Evolutionary conservation across 768 basidiomycete genomes (phyloP).

Genomic region (Lactifluus volemus): DNA sequence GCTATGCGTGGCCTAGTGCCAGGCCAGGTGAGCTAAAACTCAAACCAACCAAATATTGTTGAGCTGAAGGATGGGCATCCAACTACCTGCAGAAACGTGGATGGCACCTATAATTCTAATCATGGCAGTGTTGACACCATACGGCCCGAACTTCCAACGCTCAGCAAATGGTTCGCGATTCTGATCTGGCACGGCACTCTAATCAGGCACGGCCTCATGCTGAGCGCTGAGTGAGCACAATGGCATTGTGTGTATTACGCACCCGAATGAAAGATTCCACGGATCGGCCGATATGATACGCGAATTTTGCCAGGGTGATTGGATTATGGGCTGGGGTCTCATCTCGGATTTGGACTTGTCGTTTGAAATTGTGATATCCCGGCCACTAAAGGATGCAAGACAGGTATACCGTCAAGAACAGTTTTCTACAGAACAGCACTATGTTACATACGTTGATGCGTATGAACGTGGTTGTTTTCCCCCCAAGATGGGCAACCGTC

Average conservation of each 20-base stretch:
- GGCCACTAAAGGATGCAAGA: conserved; percentile 2
- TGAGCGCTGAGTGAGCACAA: neutral
- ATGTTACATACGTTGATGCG: conserved; percentile 6
- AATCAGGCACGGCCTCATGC: neutral
- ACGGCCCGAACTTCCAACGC: conserved; percentile 6
- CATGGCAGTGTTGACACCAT: neutral
- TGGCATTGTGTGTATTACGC: neutral
- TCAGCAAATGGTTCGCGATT: neutral
- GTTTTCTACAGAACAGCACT: neutral
- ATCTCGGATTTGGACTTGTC: conserved; percentile 12
- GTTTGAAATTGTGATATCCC: conserved; percentile 1
- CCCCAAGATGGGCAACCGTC: conserved; percentile 1
- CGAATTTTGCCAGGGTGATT: conserved; percentile 9
- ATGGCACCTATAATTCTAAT: conserved; percentile 11
- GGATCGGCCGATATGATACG: conserved; percentile 4
- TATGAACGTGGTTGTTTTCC: conserved; percentile 4
- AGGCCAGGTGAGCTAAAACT: too few relatives aligned
- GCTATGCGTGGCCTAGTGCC: too few relatives aligned
- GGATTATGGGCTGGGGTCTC: neutral
- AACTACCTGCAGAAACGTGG: conserved; percentile 11
- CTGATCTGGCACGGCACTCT: neutral
- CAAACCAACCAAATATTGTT: neutral
- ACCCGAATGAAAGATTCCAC: conserved; percentile 8
- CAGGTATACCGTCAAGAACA: neutral
- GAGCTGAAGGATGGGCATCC: conserved; percentile 17